Percentiles rank a stretch among this genome's conserved stretches.
Evolutionary conservation across 2,329 filamentous ascomycete genomes (phyloP).

Genomic region (Pestalotiopsis sp.): DNA sequence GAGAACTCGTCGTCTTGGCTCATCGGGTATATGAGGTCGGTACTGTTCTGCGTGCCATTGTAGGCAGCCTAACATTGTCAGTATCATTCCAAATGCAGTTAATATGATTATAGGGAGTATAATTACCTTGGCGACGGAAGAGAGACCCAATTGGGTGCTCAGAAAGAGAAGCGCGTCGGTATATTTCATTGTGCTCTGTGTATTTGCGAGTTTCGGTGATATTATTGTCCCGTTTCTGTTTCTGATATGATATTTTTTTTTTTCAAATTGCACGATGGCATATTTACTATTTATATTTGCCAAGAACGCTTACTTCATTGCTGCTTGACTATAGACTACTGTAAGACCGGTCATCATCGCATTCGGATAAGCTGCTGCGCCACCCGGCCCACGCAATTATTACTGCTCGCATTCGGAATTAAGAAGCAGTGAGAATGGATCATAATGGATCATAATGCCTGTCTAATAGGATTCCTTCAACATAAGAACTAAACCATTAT

Average conservation of each 20-base stretch:
- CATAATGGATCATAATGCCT: background rate
- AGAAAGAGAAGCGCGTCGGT: background rate
- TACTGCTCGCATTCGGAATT: background rate
- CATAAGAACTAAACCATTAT: background rate
- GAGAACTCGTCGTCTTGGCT: slow-evolving; percentile 22
- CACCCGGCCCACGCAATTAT: background rate
- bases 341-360: background rate
- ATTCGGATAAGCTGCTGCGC: background rate
- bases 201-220: background rate
- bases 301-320: background rate
- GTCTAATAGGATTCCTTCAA: background rate
- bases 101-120: background rate
- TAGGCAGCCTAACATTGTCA: background rate
- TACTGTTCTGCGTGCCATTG: slow-evolving; percentile 11
- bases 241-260: background rate
- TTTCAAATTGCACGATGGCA: background rate
- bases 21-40: slow-evolving; percentile 13
- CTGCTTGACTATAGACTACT: background rate
- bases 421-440: background rate
- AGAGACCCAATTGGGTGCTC: background rate
- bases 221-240: background rate
- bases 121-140: background rate
- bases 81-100: background rate
- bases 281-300: background rate
- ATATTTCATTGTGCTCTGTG: background rate